Conservation (phyloP, 2,329 filamentous ascomycete genomes). For the Ophiostoma sp. region DNA sequence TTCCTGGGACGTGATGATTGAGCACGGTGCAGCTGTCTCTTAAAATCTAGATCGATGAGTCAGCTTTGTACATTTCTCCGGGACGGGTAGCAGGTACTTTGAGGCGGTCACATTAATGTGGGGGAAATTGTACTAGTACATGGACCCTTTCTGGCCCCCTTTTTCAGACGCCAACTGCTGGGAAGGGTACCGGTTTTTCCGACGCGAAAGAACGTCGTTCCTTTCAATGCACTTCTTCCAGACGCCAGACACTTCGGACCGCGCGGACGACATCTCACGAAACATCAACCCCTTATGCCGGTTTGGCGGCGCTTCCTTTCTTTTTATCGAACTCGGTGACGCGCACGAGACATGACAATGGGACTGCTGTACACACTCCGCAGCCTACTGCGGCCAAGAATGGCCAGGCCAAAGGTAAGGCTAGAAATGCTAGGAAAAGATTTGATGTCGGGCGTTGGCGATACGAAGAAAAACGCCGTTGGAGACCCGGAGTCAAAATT, state of each 20-base stretch:
- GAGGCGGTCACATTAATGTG: neutral
- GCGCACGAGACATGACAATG: slow-evolving; percentile 18
- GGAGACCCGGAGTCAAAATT: neutral
- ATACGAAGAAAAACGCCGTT: neutral
- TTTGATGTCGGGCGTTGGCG: neutral
- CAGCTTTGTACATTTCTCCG: neutral
- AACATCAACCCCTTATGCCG: neutral
- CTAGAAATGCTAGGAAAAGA: neutral
- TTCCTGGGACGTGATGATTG: slow-evolving; percentile 6
- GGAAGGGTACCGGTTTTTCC: slow-evolving; percentile 20
- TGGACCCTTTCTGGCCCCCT: neutral
- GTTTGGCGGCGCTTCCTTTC: neutral
- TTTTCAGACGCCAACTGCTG: neutral
- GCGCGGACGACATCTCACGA: slow-evolving; percentile 19
- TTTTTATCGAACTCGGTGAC: neutral
- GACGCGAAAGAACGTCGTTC: slow-evolving; percentile 9
- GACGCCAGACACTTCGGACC: slow-evolving; percentile 21
- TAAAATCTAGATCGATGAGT: slow-evolving; percentile 13
- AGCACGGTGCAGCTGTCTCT: neutral
- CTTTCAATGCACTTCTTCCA: neutral
- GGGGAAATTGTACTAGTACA: neutral
- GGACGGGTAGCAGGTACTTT: neutral
- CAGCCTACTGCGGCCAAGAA: slow-evolving; percentile 30
- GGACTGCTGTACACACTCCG: slow-evolving; percentile 20
- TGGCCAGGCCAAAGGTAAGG: slow-evolving; percentile 29